phyloP scores from a whole-genome alignment of 495 filamentous ascomycete genomes.

The Aspergillus asperescens region DNA sequence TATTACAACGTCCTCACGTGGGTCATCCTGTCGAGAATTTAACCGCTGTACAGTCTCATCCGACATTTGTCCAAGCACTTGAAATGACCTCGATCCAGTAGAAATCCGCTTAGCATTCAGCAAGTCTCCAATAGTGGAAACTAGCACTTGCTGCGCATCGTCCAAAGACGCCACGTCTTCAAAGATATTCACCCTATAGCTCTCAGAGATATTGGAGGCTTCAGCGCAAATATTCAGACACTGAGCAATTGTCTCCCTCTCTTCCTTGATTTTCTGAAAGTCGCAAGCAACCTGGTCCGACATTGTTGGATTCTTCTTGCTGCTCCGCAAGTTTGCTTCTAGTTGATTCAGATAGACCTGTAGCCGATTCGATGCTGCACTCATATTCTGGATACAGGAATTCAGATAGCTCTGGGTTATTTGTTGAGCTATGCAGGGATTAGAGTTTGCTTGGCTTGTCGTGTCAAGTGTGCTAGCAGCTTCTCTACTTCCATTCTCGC shows the following conservation, averaged over 20 bases:
- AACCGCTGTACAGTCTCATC: conserved; percentile 11
- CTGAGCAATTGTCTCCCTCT: conserved; percentile 24
- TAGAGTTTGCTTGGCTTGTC: not conserved
- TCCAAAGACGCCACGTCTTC: conserved; percentile 28
- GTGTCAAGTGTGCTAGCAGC: not conserved
- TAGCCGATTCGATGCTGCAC: not conserved
- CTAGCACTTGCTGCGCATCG: conserved; percentile 28
- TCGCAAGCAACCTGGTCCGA: not conserved
- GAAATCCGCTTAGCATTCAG: conserved; percentile 28
- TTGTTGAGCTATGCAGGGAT: not conserved
- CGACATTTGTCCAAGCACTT: conserved; percentile 25
- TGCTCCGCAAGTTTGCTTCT: conserved; percentile 1
- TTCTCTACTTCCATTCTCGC: not conserved
- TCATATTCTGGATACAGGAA: not conserved
- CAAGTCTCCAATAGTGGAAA: conserved; percentile 33
- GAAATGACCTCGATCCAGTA: conserved; percentile 22
- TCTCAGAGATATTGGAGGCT: conserved; percentile 20
- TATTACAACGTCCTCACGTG: not conserved
- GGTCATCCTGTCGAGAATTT: not conserved
- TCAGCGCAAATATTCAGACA: conserved; percentile 24
- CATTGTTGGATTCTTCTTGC: not conserved
- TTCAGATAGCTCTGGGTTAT: not conserved
- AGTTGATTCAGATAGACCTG: not conserved
- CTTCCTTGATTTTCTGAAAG: conserved; percentile 8
- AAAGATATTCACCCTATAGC: conserved; percentile 24